Conservation (phyloP, 768 basidiomycete species). For the Terana coerulea region DNA sequence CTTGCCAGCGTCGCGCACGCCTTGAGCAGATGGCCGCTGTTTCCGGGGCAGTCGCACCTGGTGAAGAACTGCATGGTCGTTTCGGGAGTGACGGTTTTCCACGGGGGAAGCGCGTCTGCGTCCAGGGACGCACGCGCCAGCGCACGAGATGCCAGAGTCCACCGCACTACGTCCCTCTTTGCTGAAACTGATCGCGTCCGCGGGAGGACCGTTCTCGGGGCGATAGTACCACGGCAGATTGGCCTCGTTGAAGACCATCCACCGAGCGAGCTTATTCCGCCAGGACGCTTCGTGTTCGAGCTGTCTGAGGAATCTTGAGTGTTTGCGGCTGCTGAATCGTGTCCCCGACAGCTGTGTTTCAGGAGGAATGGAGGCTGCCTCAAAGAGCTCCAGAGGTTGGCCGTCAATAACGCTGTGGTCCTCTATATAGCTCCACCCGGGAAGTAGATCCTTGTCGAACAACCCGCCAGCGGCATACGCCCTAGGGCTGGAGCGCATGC, state of each 20-base stretch:
- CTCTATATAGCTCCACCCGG: no score
- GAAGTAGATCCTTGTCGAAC: not conserved
- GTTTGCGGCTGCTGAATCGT: no score
- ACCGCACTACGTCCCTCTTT: not conserved
- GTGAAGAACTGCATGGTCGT: not conserved
- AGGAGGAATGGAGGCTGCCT: not conserved
- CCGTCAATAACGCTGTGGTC: not conserved
- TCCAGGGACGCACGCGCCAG: not conserved
- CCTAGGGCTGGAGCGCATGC: not conserved
- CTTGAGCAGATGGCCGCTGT: not conserved
- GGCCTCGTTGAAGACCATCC: no score
- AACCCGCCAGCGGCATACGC: not conserved
- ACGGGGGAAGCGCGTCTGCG: not conserved
- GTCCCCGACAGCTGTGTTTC: no score
- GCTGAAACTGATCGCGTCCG: no score
- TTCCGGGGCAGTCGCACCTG: not conserved
- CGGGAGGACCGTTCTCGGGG: no score
- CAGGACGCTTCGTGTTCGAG: no score
- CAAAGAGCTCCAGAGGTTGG: not conserved
- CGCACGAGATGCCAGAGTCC: not conserved
- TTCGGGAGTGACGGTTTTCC: not conserved
- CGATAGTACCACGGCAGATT: no score
- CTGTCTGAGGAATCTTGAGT: no score
- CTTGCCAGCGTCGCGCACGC: not conserved
- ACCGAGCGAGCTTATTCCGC: no score